These are phyloP conservation scores for Coprinopsis strossmayeri DNA, from an alignment of 768 basidiomycete species.

Conservation along the genomic window DNA sequence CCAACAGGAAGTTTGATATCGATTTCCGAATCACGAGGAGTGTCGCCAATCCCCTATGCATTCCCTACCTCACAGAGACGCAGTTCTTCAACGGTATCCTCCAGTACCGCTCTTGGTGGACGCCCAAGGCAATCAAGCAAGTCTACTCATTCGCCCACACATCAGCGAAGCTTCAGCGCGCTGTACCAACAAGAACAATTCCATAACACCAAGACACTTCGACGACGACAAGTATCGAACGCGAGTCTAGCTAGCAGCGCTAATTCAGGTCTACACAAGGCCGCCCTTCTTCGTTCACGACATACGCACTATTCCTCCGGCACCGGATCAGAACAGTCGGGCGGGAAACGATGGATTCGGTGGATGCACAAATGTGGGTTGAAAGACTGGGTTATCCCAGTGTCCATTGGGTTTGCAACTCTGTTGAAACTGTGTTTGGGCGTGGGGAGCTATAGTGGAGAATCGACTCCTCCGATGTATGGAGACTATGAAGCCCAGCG, in stretches of 20 bases:
- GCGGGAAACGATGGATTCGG: slow-evolving; percentile 60
- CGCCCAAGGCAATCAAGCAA: slow-evolving; percentile 3
- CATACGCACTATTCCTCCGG: slow-evolving; percentile 13
- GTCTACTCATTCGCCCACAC: slow-evolving; percentile 11
- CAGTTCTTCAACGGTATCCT: background rate
- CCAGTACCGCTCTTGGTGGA: slow-evolving; percentile 1
- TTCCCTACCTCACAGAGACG: background rate
- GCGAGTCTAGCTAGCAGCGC: slow-evolving; percentile 4
- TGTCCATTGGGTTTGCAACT: slow-evolving; percentile 43
- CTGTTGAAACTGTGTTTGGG: slow-evolving; percentile 66
- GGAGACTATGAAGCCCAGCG: slow-evolving; percentile 93
- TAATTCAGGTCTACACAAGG: slow-evolving; percentile 3
- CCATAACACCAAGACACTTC: slow-evolving; percentile 8
- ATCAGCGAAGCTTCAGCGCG: slow-evolving; percentile 33
- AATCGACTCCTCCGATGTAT: slow-evolving; percentile 71
- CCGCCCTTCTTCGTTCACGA: slow-evolving; percentile 1
- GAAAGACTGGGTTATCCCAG: slow-evolving; percentile 53
- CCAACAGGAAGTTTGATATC: background rate
- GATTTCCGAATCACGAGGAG: background rate
- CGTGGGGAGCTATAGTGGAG: slow-evolving; percentile 80
- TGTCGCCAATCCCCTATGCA: background rate
- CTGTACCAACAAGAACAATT: slow-evolving; percentile 30
- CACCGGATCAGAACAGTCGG: slow-evolving; percentile 23
- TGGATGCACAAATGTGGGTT: slow-evolving; percentile 75
- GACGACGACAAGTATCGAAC: slow-evolving; percentile 11